Evolutionary conservation across 1,284 basidiomycete species (phyloP).

Genomic region (Leccinum proximum): DNA sequence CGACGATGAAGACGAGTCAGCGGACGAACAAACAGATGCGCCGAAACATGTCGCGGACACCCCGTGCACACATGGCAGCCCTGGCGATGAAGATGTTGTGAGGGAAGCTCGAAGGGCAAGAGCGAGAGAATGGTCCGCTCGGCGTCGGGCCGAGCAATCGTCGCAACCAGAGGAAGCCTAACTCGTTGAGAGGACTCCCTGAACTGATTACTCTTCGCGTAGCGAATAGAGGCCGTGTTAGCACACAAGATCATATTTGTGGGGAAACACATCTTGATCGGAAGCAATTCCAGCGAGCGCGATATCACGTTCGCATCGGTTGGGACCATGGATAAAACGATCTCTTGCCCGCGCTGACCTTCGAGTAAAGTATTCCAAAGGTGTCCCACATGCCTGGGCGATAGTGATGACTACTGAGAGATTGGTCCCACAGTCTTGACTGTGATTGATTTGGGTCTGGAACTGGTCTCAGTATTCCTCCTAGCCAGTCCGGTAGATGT

Average conservation of each 20-base stretch:
- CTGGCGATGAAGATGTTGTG: slow-evolving; percentile 30
- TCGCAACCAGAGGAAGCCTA: slow-evolving; percentile 7
- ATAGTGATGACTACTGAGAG: no score
- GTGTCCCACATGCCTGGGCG: not conserved
- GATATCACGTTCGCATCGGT: not conserved
- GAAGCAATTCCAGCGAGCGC: not conserved
- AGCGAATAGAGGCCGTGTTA: not conserved
- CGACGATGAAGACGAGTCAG: slow-evolving; percentile 24
- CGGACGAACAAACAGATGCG: slow-evolving; percentile 13
- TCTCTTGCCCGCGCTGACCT: no score
- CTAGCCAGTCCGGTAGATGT: no score
- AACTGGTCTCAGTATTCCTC: no score
- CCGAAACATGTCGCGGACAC: slow-evolving; percentile 1
- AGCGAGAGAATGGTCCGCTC: slow-evolving; percentile 55
- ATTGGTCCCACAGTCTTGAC: not conserved
- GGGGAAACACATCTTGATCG: slow-evolving; percentile 4
- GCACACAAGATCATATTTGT: not conserved
- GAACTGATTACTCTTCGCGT: not conserved
- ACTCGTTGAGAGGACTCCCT: not conserved
- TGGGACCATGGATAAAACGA: no score
- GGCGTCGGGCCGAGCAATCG: slow-evolving; percentile 32
- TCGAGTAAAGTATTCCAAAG: no score
- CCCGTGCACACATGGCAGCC: not conserved
- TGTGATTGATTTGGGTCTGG: no score
- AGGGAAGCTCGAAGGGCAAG: slow-evolving; percentile 49